These are phyloP conservation scores for Kalmanozyma brasiliensis DNA, from an alignment of 1,284 basidiomycete species.

Conservation along the genomic window DNA sequence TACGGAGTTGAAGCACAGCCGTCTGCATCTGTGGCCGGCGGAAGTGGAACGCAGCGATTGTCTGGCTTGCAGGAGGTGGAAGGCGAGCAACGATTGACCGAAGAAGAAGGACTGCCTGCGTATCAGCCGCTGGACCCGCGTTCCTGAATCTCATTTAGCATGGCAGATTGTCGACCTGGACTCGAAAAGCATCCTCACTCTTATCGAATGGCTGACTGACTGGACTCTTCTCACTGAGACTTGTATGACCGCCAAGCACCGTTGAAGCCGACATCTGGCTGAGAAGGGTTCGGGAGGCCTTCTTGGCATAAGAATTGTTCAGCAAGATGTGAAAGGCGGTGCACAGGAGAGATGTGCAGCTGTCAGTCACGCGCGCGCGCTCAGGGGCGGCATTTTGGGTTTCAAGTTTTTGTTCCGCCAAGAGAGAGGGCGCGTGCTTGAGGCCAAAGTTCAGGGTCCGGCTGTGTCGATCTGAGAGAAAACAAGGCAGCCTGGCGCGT, in stretches of 20 bases:
- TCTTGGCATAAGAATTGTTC: slow-evolving; percentile 1
- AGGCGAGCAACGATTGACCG: slow-evolving; percentile 22
- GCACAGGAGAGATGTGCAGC: slow-evolving; percentile 3
- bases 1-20: slow-evolving; percentile 23
- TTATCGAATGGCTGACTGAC: neutral
- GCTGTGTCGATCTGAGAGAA: slow-evolving; percentile 3
- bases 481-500: neutral
- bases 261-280: too few species aligned
- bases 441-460: slow-evolving; percentile 27
- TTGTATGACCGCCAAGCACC: too few species aligned
- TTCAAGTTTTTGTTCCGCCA: slow-evolving; percentile 2
- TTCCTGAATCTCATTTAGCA: slow-evolving; percentile 9
- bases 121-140: slow-evolving; percentile 35
- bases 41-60: slow-evolving; percentile 10
- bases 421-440: neutral
- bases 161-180: too few species aligned
- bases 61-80: slow-evolving; percentile 35
- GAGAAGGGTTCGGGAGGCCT: neutral
- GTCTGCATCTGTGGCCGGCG: slow-evolving; percentile 9
- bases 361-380: slow-evolving; percentile 3
- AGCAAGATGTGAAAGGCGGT: slow-evolving; percentile 7
- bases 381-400: slow-evolving; percentile 19
- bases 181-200: too few species aligned
- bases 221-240: too few species aligned
- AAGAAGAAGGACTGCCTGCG: slow-evolving; percentile 37